Evolutionary conservation across 2,329 filamentous ascomycete genomes (phyloP).

Genomic region (Diaporthe citri): DNA sequence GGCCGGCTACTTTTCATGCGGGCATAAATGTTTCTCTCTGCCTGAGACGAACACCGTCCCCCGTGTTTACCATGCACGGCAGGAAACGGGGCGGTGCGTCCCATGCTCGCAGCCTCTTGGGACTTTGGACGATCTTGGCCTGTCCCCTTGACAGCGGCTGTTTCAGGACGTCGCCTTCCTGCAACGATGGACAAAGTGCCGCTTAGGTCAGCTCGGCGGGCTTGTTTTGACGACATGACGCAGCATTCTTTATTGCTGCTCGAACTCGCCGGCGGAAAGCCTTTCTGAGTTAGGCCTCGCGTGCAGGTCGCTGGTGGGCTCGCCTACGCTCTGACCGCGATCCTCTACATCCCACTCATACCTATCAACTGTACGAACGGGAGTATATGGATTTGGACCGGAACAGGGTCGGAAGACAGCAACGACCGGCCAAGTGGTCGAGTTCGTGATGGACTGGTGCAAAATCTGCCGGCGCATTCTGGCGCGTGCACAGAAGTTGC

Average conservation of each 20-base stretch:
- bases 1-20: neutral
- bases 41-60: constrained; percentile 37
- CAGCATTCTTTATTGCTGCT: neutral
- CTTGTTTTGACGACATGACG: constrained; percentile 27
- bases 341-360: neutral
- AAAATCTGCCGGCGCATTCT: neutral
- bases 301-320: neutral
- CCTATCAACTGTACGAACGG: neutral
- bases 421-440: constrained; percentile 11
- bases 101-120: constrained; percentile 5
- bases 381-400: neutral
- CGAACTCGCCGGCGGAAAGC: neutral
- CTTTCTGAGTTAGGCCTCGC: neutral
- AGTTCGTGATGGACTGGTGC: neutral
- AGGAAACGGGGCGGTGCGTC: constrained; percentile 8
- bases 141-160: constrained; percentile 25
- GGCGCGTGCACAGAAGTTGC: neutral
- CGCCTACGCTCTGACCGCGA: neutral
- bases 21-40: constrained; percentile 20
- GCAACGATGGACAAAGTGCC: neutral
- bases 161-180: constrained; percentile 26
- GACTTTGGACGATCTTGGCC: constrained; percentile 22
- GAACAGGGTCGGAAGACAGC: neutral
- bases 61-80: constrained; percentile 11
- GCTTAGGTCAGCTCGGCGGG: constrained; percentile 29